Percentiles rank a stretch among this genome's conserved stretches.
Evolutionary conservation across 768 basidiomycete species (phyloP).

Genomic region (Tricholoma sp.): DNA sequence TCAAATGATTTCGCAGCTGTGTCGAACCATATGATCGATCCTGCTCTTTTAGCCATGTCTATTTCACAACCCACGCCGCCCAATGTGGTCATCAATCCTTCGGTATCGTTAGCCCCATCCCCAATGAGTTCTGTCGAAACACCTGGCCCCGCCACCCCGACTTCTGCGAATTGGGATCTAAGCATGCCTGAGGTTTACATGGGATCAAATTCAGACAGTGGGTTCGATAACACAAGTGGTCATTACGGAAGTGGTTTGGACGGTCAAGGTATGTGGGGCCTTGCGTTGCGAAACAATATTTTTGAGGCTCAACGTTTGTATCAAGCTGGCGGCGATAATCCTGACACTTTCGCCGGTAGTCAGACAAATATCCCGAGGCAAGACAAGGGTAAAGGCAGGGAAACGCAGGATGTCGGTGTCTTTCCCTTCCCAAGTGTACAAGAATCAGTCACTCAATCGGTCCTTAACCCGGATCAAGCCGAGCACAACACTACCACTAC

Average conservation of each 20-base stretch:
- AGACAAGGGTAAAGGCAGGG: slow-evolving; percentile 24
- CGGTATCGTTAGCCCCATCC: slow-evolving; percentile 14
- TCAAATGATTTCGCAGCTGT: neutral
- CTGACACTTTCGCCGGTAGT: neutral
- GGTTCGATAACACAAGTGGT: slow-evolving; percentile 10
- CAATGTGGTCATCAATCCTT: slow-evolving; percentile 2
- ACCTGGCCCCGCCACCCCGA: slow-evolving; percentile 31
- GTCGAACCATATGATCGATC: slow-evolving; percentile 25
- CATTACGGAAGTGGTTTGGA: slow-evolving; percentile 8
- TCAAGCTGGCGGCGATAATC: slow-evolving; percentile 7
- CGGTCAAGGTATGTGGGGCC: slow-evolving; percentile 25
- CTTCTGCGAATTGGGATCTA: slow-evolving; percentile 31
- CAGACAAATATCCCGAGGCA: neutral
- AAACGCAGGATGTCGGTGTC: neutral
- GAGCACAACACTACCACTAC: neutral
- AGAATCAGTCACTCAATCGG: neutral
- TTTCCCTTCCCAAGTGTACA: neutral
- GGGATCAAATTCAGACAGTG: slow-evolving; percentile 4
- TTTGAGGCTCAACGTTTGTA: slow-evolving; percentile 9
- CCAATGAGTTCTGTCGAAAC: slow-evolving; percentile 29
- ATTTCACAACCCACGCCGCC: slow-evolving; percentile 6
- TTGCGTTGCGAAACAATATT: slow-evolving; percentile 11
- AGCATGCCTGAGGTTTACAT: slow-evolving; percentile 27
- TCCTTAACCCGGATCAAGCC: neutral
- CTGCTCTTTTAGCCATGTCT: slow-evolving; percentile 26